These are phyloP conservation scores for Copromyces sp. DNA, from an alignment of 495 filamentous ascomycete species.

Conservation along the genomic window DNA sequence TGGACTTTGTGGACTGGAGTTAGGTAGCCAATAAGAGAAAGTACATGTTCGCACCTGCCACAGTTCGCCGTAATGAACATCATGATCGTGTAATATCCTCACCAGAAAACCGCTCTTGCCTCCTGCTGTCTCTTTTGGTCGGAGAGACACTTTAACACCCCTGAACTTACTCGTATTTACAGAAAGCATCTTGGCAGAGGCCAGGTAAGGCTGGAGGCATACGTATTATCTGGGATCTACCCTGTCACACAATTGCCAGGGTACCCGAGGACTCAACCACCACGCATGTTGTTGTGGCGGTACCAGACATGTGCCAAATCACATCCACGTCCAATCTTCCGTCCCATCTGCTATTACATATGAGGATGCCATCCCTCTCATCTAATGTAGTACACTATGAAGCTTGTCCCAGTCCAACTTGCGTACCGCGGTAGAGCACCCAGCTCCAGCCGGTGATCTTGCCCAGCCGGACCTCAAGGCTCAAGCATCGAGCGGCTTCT, in stretches of 20 bases:
- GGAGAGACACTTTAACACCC: background rate
- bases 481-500: slow-evolving; percentile 13
- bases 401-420: too few species aligned
- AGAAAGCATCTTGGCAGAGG: background rate
- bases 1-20: too few species aligned
- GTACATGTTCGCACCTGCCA: too few species aligned
- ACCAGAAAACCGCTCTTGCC: background rate
- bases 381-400: background rate
- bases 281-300: background rate
- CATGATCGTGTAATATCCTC: background rate
- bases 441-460: too few species aligned
- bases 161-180: background rate
- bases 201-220: background rate
- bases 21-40: too few species aligned
- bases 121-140: background rate
- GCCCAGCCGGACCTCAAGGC: background rate
- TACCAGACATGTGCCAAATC: background rate
- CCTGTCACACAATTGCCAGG: background rate
- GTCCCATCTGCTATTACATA: background rate
- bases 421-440: too few species aligned
- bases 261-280: too few species aligned
- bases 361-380: background rate
- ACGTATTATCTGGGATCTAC: background rate
- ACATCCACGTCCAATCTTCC: background rate
- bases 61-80: background rate